phyloP scores from a whole-genome alignment of 2,329 filamentous ascomycete species.

The Aschersonia sp. region DNA sequence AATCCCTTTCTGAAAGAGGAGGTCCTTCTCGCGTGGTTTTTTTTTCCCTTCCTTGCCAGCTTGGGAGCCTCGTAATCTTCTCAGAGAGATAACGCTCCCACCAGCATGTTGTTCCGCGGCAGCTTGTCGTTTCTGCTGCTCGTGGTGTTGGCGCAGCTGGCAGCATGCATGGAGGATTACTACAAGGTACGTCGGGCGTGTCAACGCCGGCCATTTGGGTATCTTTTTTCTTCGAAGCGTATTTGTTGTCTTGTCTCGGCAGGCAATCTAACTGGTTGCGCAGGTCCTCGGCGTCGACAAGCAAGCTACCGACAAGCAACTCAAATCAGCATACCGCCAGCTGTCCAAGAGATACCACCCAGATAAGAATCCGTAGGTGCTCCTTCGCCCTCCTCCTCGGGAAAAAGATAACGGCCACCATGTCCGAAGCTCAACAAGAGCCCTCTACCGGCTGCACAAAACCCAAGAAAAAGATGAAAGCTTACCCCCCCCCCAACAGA shows the following conservation, averaged over 20 bases:
- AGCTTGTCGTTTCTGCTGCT: slow-evolving; percentile 35
- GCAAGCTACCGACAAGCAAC: slow-evolving; percentile 68
- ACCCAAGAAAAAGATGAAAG: neutral
- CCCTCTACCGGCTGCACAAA: no score
- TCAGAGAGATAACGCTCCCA: neutral
- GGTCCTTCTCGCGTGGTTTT: no score
- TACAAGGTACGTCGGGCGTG: slow-evolving; percentile 47
- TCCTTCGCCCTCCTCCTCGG: neutral
- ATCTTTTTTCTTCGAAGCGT: no score
- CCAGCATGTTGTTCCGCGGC: slow-evolving; percentile 34
- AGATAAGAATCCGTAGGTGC: slow-evolving; percentile 85
- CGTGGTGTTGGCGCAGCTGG: slow-evolving; percentile 38
- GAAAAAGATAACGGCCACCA: no score
- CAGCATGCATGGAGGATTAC: slow-evolving; percentile 53
- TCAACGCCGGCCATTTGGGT: no score
- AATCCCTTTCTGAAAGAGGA: no score
- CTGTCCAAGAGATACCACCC: slow-evolving; percentile 94
- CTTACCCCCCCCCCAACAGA: slow-evolving; percentile 24
- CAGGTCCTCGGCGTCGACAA: slow-evolving; percentile 70
- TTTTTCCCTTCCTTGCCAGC: no score
- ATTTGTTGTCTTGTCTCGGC: neutral
- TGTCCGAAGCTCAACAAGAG: no score
- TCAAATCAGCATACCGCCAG: slow-evolving; percentile 85
- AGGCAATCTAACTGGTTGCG: neutral
- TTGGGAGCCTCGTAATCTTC: no score